Evolutionary conservation across 495 filamentous ascomycete genomes (phyloP).

Genomic region (Rostrohypoxylon terebratum): DNA sequence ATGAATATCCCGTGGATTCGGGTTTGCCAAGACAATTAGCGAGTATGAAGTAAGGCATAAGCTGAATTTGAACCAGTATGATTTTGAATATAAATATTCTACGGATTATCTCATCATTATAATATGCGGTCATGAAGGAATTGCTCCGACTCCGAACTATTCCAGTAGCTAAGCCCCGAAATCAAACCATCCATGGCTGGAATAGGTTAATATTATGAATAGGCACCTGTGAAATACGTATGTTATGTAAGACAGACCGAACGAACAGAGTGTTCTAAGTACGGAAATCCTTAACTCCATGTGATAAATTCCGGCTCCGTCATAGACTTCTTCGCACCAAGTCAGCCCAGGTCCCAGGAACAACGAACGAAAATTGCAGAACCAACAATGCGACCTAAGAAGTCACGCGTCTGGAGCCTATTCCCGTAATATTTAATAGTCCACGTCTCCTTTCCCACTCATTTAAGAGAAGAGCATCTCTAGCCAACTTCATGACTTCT

Average conservation of each 20-base stretch:
- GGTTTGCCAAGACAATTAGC: background rate
- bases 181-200: background rate
- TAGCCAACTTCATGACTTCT: constrained; percentile 22
- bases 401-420: background rate
- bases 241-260: constrained; percentile 10
- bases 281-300: constrained; percentile 5
- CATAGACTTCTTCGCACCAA: constrained; percentile 1
- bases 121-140: background rate
- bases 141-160: constrained; percentile 3
- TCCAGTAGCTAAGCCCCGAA: background rate
- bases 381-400: background rate
- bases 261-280: background rate
- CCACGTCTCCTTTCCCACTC: background rate
- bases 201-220: background rate
- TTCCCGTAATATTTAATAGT: background rate
- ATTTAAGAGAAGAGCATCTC: background rate
- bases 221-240: constrained; percentile 4
- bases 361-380: background rate
- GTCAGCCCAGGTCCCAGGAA: background rate
- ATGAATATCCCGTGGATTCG: background rate
- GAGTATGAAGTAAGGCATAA: background rate
- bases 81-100: background rate
- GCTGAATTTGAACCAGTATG: background rate
- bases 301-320: background rate
- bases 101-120: background rate